Evolutionary conservation across 768 basidiomycete species (phyloP), one percentile per base, ranked within the genome.

Genomic region (Mrakia gelida): DNA sequence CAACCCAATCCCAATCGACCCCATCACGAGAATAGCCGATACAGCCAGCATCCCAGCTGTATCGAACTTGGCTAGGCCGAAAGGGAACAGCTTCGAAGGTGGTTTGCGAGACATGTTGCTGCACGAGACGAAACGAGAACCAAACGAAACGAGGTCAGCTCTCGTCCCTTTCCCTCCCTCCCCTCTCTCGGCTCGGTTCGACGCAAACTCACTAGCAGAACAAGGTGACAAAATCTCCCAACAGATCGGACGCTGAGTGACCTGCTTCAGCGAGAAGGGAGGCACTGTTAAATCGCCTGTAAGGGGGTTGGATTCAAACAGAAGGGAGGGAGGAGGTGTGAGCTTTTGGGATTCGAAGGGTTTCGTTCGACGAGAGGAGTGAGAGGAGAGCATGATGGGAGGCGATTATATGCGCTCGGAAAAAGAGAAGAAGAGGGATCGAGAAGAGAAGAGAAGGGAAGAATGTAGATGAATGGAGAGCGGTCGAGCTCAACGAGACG

Each of bases 211-310:
- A 76, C 92, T 93, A 97, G 82, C 91, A 92, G 80, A 92, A 90
- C 15, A 98, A 87, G 6, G 93, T 94, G 75, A 95, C 93, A 82
- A 95, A 91, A 86, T 95, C 97, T 32, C 93, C 94, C 76, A 95
- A 84, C 28, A 96, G 86, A 85, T 95, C 92, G 92, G 82, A 67
- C 7, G 71, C 67, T 28, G 92, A 93, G 83, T 99, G 96, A 32
- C 92, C 95, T 0, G 95, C 95, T 81, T 98, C 96, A 4, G 96
- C 96, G 23, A 98, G 87, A 62, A 98, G 86, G 0, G 93, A 90
- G 11, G 94, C 94, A 9, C 92, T 94, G 81, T 98, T 94, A 88
- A 87, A 85, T 45, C 79, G 82, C 83, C 83, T 84, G 63, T n/a
- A n/a, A n/a, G n/a, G n/a, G 30, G 38, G 38, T 38, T 13, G 32